phyloP scores from a whole-genome alignment of 192 early-diverging fungal genomes.

The Dispira parvispora region DNA sequence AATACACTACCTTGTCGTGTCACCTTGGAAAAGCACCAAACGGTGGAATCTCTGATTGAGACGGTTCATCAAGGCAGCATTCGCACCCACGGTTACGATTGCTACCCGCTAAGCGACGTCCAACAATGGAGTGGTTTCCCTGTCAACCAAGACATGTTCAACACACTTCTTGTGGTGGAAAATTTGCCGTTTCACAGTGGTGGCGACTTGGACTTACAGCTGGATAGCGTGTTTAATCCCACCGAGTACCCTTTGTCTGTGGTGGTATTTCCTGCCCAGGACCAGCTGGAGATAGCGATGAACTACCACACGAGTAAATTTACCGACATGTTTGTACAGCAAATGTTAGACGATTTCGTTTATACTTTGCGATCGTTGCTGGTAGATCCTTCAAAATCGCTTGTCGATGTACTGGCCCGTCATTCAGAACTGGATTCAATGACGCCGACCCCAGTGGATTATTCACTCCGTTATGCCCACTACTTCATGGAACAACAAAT shows the following conservation, averaged over 20 bases:
- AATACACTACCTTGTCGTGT: background rate
- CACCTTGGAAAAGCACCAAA: background rate
- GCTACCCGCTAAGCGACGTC: background rate
- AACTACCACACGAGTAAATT: background rate
- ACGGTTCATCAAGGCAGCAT: background rate
- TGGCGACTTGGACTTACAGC: background rate
- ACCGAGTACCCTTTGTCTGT: background rate
- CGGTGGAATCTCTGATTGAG: background rate
- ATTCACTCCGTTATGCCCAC: background rate
- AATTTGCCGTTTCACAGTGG: no score
- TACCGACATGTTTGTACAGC: background rate
- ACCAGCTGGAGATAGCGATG: background rate
- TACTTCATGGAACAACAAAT: background rate
- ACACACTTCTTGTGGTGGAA: background rate
- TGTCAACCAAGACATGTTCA: background rate
- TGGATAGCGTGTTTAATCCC: background rate
- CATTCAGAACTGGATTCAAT: background rate
- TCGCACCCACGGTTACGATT: background rate
- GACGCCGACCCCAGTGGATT: background rate
- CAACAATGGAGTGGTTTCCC: background rate
- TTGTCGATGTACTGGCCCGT: background rate
- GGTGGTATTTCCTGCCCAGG: background rate
- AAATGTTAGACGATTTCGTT: background rate
- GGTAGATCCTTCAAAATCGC: background rate
- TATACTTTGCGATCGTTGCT: background rate